Evolutionary conservation across 73 alveolate genomes (phyloP).

Genomic region (Uronychia setigera): DNA sequence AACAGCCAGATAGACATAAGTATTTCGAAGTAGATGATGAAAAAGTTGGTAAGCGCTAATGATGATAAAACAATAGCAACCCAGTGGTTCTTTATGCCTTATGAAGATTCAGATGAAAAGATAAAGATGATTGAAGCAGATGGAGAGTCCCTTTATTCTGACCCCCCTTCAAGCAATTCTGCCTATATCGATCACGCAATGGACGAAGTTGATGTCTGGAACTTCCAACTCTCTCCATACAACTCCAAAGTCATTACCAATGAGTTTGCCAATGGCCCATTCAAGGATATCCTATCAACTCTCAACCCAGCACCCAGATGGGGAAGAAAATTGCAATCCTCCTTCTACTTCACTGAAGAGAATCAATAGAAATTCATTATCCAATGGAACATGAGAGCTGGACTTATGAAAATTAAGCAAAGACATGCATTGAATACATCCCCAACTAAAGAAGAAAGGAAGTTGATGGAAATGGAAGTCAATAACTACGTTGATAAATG

Average conservation of each 20-base stretch:
- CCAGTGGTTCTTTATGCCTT: not conserved
- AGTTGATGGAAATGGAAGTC: not conserved
- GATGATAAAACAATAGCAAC: constrained; percentile 13
- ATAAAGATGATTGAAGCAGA: constrained; percentile 7
- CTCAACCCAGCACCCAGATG: constrained; percentile 12
- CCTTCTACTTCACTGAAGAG: constrained; percentile 25
- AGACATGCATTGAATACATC: constrained; percentile 16
- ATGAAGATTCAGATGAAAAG: constrained; percentile 34
- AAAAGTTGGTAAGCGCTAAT: not conserved
- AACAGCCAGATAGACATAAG: constrained; percentile 30
- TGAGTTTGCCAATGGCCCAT: not conserved
- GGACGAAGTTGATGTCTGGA: constrained; percentile 39
- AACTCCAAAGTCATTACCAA: constrained; percentile 15
- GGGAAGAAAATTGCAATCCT: constrained; percentile 11
- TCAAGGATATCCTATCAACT: not conserved
- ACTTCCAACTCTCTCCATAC: constrained; percentile 5
- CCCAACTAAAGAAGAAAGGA: not conserved
- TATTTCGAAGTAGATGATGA: constrained; percentile 3
- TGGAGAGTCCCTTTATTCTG: constrained; percentile 40
- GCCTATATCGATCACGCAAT: constrained; percentile 31
- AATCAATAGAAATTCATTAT: not conserved
- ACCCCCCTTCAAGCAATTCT: constrained; percentile 42
- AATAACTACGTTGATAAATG: not conserved
- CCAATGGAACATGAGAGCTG: constrained; percentile 22
- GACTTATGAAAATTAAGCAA: constrained; percentile 21